Evolutionary conservation across 2,329 filamentous ascomycete species (phyloP).

Genomic region (Thermochaetoides dissita): DNA sequence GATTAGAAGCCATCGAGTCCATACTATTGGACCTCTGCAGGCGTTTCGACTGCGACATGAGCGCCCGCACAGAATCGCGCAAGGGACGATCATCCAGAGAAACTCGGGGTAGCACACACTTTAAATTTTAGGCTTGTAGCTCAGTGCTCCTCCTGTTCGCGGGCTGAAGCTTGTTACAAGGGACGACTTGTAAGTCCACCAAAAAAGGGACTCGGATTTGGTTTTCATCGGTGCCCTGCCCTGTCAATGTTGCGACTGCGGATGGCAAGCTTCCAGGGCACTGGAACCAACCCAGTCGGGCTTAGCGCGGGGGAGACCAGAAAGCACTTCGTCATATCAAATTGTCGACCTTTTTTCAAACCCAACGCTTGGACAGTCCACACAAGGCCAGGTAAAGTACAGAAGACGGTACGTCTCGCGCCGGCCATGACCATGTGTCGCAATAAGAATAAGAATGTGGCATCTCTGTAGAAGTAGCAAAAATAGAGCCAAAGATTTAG

Average conservation of each 20-base stretch:
- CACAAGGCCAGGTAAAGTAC: neutral
- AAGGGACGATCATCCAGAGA: slow-evolving; percentile 1
- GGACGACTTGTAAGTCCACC: neutral
- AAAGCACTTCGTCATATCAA: neutral
- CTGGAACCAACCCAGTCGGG: slow-evolving; percentile 1
- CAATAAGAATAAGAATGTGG: no score
- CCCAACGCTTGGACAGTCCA: neutral
- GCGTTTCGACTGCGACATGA: slow-evolving; percentile 26
- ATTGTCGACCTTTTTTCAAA: neutral
- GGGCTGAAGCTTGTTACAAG: no score
- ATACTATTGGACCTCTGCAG: slow-evolving; percentile 32
- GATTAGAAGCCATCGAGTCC: slow-evolving; percentile 33
- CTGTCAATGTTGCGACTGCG: slow-evolving; percentile 1
- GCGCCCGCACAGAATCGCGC: neutral
- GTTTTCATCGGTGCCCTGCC: no score
- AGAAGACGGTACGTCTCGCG: no score
- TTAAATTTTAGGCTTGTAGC: no score
- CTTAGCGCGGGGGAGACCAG: neutral
- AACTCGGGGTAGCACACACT: neutral
- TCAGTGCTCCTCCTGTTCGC: no score
- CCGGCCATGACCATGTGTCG: no score
- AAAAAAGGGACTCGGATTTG: neutral
- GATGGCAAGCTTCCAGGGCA: slow-evolving; percentile 5
- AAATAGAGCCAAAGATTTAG: no score
- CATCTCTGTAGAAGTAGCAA: no score